Conservation (phyloP, 2,329 filamentous ascomycete species). For the Trichoderma koningiopsis region DNA sequence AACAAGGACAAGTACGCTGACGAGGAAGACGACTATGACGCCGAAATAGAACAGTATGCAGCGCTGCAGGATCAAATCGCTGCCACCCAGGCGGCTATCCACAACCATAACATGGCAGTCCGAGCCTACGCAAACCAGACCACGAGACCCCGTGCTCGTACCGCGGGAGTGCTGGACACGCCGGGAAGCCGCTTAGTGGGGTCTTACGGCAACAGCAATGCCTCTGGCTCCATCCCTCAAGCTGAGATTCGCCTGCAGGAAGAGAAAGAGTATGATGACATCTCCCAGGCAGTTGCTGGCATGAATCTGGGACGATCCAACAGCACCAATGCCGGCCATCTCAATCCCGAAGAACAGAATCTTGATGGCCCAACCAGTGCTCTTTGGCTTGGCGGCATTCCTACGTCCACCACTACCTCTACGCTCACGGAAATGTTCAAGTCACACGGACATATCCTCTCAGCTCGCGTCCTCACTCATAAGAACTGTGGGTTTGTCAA, state of each 20-base stretch:
- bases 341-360: slow-evolving; percentile 74
- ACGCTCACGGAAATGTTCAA: slow-evolving; percentile 95
- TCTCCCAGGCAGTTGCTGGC: slow-evolving; percentile 79
- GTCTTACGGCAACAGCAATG: slow-evolving; percentile 72
- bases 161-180: slow-evolving; percentile 86
- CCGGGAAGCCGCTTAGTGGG: slow-evolving; percentile 67
- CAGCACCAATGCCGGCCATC: slow-evolving; percentile 66
- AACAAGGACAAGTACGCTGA: slow-evolving; percentile 97
- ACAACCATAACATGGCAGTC: slow-evolving; percentile 89
- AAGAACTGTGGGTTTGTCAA: slow-evolving; percentile 99
- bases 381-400: slow-evolving; percentile 96
- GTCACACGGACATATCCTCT: slow-evolving; percentile 87
- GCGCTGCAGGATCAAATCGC: slow-evolving; percentile 64
- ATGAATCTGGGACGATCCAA: slow-evolving; percentile 71
- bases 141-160: slow-evolving; percentile 83
- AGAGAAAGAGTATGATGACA: slow-evolving; percentile 75
- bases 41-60: slow-evolving; percentile 60
- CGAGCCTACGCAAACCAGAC: slow-evolving; percentile 89
- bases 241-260: slow-evolving; percentile 75
- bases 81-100: slow-evolving; percentile 70
- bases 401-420: slow-evolving; percentile 92
- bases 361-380: slow-evolving; percentile 90
- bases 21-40: slow-evolving; percentile 75
- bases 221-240: slow-evolving; percentile 75
- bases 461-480: slow-evolving; percentile 90